Evolutionary conservation across 257 asterid genomes (phyloP).

Genomic region (Solanum piurae): DNA sequence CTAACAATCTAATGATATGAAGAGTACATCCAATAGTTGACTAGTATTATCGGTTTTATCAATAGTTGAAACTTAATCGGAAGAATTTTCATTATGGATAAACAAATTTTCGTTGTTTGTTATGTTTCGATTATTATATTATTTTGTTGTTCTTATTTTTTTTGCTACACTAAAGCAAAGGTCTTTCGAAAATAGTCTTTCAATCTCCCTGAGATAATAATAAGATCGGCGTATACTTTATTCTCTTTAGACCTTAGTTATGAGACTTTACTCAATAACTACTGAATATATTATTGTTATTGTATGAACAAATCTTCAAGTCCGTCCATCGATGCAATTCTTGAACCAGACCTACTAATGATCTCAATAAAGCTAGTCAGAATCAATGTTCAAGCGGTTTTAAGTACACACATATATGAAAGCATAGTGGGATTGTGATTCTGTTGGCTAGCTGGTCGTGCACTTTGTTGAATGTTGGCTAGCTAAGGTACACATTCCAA

Average conservation of each 20-base stretch:
- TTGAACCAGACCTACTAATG: not conserved
- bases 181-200: accelerated
- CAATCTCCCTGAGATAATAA: accelerated
- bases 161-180: not conserved
- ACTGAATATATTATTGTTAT: not conserved
- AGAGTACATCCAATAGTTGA: not conserved
- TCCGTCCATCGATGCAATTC: not conserved
- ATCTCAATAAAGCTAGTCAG: not conserved
- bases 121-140: not conserved
- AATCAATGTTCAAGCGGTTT: not conserved
- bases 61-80: not conserved
- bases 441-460: not conserved
- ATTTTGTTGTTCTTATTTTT: too few species aligned
- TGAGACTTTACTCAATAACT: too few species aligned
- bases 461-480: not conserved
- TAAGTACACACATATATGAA: not conserved
- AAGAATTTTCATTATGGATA: not conserved
- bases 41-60: not conserved
- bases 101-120: not conserved
- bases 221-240: not conserved
- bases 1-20: not conserved
- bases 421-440: not conserved
- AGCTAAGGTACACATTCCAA: not conserved
- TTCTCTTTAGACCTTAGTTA: not conserved
- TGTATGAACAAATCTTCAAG: not conserved